Conservation (phyloP, 2,329 filamentous ascomycete genomes). For the Periconia sp. region DNA sequence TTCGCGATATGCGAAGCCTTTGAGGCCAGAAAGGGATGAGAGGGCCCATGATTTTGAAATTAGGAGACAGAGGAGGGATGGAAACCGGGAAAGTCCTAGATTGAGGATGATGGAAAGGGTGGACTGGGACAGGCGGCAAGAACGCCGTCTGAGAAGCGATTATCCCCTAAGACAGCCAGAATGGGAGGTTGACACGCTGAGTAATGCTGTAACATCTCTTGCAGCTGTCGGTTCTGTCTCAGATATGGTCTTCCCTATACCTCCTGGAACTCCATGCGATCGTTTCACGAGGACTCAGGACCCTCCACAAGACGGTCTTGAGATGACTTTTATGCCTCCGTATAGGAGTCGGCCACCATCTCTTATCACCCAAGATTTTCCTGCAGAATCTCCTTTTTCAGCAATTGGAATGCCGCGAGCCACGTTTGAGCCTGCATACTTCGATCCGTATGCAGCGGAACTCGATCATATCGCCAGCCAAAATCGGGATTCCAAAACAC, state of each 20-base stretch:
- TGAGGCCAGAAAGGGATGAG: conserved; percentile 3
- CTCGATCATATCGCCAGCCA: not conserved
- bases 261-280: too few species aligned
- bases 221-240: too few species aligned
- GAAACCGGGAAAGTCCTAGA: not conserved
- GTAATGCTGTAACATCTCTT: too few species aligned
- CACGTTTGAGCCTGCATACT: not conserved
- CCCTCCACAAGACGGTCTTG: too few species aligned
- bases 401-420: not conserved
- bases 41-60: too few species aligned
- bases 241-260: too few species aligned
- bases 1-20: conserved; percentile 8
- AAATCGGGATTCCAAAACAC: conserved; percentile 1
- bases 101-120: not conserved
- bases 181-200: too few species aligned
- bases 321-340: not conserved
- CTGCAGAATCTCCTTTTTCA: not conserved
- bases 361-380: not conserved
- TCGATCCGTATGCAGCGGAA: not conserved
- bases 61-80: not conserved
- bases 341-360: not conserved
- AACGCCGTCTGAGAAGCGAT: too few species aligned
- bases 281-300: too few species aligned
- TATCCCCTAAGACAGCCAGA: too few species aligned
- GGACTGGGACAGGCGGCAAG: too few species aligned